Evolutionary conservation across 805 yeast species (phyloP).

Genomic region (Candida sakaeoensis): DNA sequence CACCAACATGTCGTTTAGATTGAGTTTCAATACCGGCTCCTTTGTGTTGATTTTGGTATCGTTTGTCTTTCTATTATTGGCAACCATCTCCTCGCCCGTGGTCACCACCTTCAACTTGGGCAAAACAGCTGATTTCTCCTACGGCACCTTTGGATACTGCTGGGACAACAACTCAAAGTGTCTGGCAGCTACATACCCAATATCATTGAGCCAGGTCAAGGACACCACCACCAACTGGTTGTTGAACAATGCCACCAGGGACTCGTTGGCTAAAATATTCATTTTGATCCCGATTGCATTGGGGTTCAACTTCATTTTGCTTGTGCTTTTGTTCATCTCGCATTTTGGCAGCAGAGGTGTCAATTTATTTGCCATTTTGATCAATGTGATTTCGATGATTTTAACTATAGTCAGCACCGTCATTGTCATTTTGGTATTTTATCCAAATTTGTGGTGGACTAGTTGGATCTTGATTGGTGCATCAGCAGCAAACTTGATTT

Average conservation of each 20-base stretch:
- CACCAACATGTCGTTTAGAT: constrained; percentile 8
- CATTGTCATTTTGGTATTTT: constrained; percentile 53
- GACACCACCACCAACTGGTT: constrained; percentile 43
- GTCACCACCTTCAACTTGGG: constrained; percentile 47
- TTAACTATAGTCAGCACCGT: constrained; percentile 54
- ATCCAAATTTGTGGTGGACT: constrained; percentile 67
- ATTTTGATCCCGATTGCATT: constrained; percentile 66
- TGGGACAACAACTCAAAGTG: constrained; percentile 29
- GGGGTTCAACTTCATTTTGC: constrained; percentile 48
- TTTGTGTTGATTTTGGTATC: constrained; percentile 45
- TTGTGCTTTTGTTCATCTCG: constrained; percentile 21
- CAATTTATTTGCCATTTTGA: constrained; percentile 39
- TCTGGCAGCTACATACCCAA: constrained; percentile 43
- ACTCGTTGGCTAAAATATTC: constrained; percentile 50
- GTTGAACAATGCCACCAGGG: constrained; percentile 43
- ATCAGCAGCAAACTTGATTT: constrained; percentile 51
- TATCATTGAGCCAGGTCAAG: constrained; percentile 29
- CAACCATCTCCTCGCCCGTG: constrained; percentile 62
- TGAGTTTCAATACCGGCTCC: constrained; percentile 7
- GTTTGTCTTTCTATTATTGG: constrained; percentile 59
- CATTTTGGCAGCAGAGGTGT: constrained; percentile 22
- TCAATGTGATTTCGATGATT: constrained; percentile 49
- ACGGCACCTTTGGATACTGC: constrained; percentile 72
- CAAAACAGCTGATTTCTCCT: constrained; percentile 40
- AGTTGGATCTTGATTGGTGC: constrained; percentile 70